Conservation (phyloP, 257 asterid species). For the Linderniella brevidens region DNA sequence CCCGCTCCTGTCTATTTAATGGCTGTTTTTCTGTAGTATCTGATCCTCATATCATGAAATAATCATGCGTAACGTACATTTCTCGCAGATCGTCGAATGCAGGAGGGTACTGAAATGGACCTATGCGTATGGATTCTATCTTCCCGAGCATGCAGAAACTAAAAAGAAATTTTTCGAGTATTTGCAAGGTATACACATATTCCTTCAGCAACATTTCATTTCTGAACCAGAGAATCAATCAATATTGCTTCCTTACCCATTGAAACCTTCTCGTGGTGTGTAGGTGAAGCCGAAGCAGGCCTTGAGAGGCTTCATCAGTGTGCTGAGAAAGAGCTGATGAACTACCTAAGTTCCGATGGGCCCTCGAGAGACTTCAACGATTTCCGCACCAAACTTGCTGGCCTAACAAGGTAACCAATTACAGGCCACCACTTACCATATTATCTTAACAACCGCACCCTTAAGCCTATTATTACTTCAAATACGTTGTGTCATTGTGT, state of each 20-base stretch:
- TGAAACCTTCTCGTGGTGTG: background rate
- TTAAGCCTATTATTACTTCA: background rate
- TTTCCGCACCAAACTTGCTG: conserved; percentile 92
- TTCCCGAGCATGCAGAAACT: conserved; percentile 54
- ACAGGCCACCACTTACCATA: conserved; percentile 9
- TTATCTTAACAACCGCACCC: background rate
- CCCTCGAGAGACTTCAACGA: conserved; percentile 71
- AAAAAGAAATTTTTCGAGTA: conserved; percentile 82
- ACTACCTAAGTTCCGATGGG: conserved; percentile 36
- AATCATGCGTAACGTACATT: conserved; percentile 2
- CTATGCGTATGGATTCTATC: conserved; percentile 78
- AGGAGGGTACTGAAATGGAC: conserved; percentile 97
- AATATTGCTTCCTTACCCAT: conserved; percentile 5
- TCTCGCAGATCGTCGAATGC: conserved; percentile 84
- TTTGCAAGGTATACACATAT: conserved; percentile 67
- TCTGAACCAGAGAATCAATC: background rate
- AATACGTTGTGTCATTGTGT: background rate
- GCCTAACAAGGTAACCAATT: conserved; percentile 95
- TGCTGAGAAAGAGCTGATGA: conserved; percentile 81
- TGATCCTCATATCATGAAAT: background rate
- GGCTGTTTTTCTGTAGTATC: too few species aligned
- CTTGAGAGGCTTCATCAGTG: conserved; percentile 98
- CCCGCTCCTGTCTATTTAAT: too few species aligned
- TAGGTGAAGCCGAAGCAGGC: conserved; percentile 98
- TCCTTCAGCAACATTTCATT: conserved; percentile 6